A percentile compares a stretch with the other conserved stretches of the same genome.
phyloP scores from a whole-genome alignment of 768 basidiomycete genomes.

The Sporobolomyces phaffii region DNA sequence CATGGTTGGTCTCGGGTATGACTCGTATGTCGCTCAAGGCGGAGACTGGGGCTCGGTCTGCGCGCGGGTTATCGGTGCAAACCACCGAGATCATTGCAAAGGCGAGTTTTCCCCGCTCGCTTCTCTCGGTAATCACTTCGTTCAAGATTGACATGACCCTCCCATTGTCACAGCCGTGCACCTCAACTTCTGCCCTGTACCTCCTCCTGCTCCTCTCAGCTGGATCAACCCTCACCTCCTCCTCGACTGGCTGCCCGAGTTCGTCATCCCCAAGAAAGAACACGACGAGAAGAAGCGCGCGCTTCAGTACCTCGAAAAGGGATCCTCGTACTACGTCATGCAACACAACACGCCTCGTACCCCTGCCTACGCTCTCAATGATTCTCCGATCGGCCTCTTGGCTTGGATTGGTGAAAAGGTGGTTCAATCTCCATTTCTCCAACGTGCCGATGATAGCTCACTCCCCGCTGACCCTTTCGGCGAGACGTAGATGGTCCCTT shows the following conservation, averaged over 20 bases:
- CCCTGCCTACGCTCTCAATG: constrained; percentile 24
- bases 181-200: constrained; percentile 31
- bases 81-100: constrained; percentile 19
- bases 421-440: neutral
- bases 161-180: constrained; percentile 12
- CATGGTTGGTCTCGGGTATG: constrained; percentile 35
- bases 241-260: constrained; percentile 15
- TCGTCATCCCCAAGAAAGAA: constrained; percentile 7
- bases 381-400: constrained; percentile 34
- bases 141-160: too few relatives aligned
- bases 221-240: constrained; percentile 18
- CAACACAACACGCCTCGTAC: constrained; percentile 24
- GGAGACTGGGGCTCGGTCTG: constrained; percentile 27
- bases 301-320: constrained; percentile 13
- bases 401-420: constrained; percentile 41
- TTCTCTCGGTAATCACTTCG: neutral
- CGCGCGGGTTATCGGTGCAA: constrained; percentile 16
- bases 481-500: constrained; percentile 5
- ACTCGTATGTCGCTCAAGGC: constrained; percentile 27
- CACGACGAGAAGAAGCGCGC: neutral
- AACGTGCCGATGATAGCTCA: too few relatives aligned
- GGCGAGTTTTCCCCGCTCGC: neutral
- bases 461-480: too few relatives aligned
- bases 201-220: neutral
- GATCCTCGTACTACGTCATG: constrained; percentile 18